Percentiles rank a stretch among this genome's conserved stretches.
Conservation (phyloP, 2,329 filamentous ascomycete genomes). For the Aureobasidium pullulans region DNA sequence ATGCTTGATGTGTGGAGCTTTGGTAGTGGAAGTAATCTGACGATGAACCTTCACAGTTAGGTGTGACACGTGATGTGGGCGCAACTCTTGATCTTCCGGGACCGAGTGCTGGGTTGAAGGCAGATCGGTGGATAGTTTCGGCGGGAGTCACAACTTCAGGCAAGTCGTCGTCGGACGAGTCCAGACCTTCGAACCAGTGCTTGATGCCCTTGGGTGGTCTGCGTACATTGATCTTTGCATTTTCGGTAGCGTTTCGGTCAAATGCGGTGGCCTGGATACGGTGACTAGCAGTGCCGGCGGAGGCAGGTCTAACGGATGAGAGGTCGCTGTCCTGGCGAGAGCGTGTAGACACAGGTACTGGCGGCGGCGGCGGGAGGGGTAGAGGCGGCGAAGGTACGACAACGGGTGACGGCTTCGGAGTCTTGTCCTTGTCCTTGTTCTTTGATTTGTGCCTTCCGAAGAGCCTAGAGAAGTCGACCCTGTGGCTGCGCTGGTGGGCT, state of each 20-base stretch:
- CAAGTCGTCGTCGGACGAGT: constrained; percentile 21
- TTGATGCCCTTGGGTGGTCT: constrained; percentile 42
- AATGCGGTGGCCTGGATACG: constrained; percentile 19
- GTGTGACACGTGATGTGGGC: constrained; percentile 16
- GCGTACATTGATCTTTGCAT: constrained; percentile 40
- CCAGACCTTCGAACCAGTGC: constrained; percentile 44
- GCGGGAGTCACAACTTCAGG: constrained; percentile 15
- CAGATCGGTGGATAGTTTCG: constrained; percentile 9
- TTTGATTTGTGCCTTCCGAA: constrained; percentile 10
- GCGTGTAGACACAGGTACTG: constrained; percentile 1
- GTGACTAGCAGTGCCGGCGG: not conserved
- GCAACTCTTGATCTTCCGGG: constrained; percentile 16
- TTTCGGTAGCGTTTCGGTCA: constrained; percentile 36
- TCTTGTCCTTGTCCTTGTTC: constrained; percentile 13
- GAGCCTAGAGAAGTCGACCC: constrained; percentile 7
- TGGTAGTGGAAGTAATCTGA: constrained; percentile 14
- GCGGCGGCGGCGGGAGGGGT: constrained; percentile 5
- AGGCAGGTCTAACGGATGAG: constrained; percentile 12
- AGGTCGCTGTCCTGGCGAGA: not conserved
- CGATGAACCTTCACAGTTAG: not conserved
- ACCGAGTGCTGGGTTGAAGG: constrained; percentile 17
- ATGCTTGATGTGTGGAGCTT: not conserved
- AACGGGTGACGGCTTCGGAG: not conserved
- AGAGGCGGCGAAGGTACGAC: not conserved
- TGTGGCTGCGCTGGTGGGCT: constrained; percentile 6